Conservation (phyloP, 345 rosid genomes). For the Litchi chinensis region DNA sequence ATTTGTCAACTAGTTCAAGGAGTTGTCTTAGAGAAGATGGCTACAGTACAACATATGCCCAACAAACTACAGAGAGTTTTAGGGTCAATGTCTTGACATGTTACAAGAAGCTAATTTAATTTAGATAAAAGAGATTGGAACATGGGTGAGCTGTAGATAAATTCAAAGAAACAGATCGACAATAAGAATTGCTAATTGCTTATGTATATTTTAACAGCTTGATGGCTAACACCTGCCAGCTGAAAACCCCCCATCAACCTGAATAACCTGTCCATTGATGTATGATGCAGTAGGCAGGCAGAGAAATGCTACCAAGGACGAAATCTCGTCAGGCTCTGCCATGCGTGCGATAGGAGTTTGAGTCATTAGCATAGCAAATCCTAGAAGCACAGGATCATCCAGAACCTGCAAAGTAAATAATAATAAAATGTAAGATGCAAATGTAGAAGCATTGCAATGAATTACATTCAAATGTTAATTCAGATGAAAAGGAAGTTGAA, state of each 20-base stretch:
- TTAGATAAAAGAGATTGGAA: neutral
- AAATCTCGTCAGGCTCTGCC: constrained; percentile 25
- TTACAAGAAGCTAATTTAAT: neutral
- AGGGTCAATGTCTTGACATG: no score
- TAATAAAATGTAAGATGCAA: neutral
- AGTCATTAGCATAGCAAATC: neutral
- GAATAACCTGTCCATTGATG: constrained; percentile 32
- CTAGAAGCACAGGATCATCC: neutral
- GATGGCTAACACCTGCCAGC: constrained; percentile 8
- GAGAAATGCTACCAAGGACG: constrained; percentile 33
- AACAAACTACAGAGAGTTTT: no score
- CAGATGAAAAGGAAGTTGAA: neutral
- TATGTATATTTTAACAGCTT: neutral
- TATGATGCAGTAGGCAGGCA: constrained; percentile 33
- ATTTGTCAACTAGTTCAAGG: no score
- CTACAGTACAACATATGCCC: no score
- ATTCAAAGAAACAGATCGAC: neutral
- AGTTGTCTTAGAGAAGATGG: no score
- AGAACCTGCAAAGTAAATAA: neutral
- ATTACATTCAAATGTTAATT: neutral
- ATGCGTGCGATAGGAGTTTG: constrained; percentile 11
- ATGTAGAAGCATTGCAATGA: neutral
- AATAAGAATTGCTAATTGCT: neutral
- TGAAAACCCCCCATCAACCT: constrained; percentile 29
- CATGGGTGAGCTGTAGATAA: neutral